Base-by-base conservation (phyloP, 2,329 filamentous ascomycete species). In the Zymoseptoria brevis region DNA sequence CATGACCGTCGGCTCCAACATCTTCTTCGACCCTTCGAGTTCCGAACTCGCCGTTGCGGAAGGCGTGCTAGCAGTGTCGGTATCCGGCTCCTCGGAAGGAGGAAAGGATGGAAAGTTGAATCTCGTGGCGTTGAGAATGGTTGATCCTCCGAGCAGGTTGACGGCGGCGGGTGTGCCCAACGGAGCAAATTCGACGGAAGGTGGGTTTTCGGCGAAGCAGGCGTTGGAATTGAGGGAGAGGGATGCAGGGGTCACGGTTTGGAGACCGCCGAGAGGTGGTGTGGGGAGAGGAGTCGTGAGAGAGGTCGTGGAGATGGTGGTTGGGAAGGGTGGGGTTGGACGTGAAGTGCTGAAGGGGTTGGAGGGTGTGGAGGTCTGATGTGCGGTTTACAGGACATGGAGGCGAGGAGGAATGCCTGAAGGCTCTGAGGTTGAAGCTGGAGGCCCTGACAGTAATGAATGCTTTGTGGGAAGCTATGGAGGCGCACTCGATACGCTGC, bases 41-140 rank as follows among this genome's bases (percentile, higher is more conserved):
- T 92, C 96, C 73, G 94, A 99, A 74, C 85, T 99, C 16, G 89
- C 91, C 1, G 93, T 97, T 3, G 94, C 94, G 1, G 93, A 97
- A 69, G 85, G 87, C 11, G 89, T 94, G 2, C 79, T 97, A 52
- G 94, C 93, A 1, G 83, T 97, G 4, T 96, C 91, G 0, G 35
- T 45, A n/a, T 45, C 35, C 13, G 35, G 13, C 5, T 82, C 96
- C 35, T 82, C 95, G 30, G 84, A 84, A 4, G 70, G 69, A 19
- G 56, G 35, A 1, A 64, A 63, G 1, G 64, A 67, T 13, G 55
- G 55, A 45, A 53, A 54, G 8, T 50, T 68, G 19, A 64, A 62
- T 49, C 60, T 80, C 22, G 70, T 81, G 7, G 74, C 77, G 0
- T 71, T 80, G 55, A 73, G 79, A 4, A 78, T 77, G 8, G 75